A percentile compares a stretch with the other conserved stretches of the same genome.
These are phyloP conservation scores for Chytriomyces sp. DNA, from an alignment of 192 early-diverging fungal genomes.

Conservation along the genomic window DNA sequence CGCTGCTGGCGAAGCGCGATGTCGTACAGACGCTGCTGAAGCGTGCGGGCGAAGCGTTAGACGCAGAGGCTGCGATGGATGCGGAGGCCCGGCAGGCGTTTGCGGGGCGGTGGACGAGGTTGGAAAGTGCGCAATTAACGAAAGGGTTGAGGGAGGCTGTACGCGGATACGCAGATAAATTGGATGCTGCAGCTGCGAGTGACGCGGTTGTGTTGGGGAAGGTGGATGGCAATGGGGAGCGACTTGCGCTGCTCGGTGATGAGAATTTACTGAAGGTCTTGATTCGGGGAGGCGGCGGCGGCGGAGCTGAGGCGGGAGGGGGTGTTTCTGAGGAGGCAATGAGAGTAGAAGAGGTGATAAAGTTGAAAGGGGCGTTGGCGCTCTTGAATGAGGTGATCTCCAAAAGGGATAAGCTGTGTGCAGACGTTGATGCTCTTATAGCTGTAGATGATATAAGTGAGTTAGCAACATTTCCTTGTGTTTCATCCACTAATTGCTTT, in stretches of 20 bases:
- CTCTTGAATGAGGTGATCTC: slow-evolving; percentile 20
- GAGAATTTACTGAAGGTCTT: background rate
- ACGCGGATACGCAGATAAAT: background rate
- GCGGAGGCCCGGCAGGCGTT: background rate
- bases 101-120: background rate
- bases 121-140: background rate
- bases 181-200: slow-evolving; percentile 4
- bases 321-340: background rate
- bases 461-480: background rate
- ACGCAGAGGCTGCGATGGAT: slow-evolving; percentile 1
- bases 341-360: background rate
- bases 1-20: background rate
- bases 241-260: background rate
- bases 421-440: background rate
- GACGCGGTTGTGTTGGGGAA: slow-evolving; percentile 13
- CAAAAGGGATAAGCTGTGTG: background rate
- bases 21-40: background rate
- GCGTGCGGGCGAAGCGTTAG: background rate
- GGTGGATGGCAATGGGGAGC: background rate
- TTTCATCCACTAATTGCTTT: background rate
- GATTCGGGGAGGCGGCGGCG: background rate
- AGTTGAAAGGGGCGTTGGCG: slow-evolving; percentile 10
- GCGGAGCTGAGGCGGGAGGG: background rate
- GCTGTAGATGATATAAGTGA: slow-evolving; percentile 4
- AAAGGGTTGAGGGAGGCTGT: slow-evolving; percentile 7